phyloP scores from a whole-genome alignment of 805 yeast genomes.

The Pichia cephalocereana region DNA sequence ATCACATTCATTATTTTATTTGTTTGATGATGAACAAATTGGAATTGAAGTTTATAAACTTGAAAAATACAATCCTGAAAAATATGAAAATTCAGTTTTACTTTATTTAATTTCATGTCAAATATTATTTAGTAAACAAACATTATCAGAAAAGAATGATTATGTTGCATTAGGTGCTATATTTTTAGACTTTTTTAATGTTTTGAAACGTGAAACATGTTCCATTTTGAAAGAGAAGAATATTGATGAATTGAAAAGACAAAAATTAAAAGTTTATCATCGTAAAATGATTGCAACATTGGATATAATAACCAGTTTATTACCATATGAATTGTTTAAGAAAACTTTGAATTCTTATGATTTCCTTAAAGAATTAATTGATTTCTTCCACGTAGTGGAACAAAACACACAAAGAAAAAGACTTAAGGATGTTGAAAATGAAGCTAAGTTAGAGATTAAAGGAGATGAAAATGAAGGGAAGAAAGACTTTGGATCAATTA shows the following conservation, averaged over 20 bases:
- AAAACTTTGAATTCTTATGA: constrained; percentile 34
- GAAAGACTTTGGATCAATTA: constrained; percentile 51
- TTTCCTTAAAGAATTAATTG: constrained; percentile 27
- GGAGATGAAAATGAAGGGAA: constrained; percentile 9
- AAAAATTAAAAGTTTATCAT: constrained; percentile 6
- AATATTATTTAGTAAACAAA: constrained; percentile 1
- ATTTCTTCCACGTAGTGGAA: constrained; percentile 33
- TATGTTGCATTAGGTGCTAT: constrained; percentile 4
- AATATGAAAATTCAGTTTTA: background rate
- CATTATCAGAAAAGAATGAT: background rate
- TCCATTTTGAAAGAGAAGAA: background rate
- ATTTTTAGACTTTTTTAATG: constrained; percentile 21
- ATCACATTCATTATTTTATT: background rate
- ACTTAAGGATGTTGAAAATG: constrained; percentile 19
- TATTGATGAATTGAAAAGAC: constrained; percentile 2
- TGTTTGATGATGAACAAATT: constrained; percentile 4
- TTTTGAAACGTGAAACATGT: constrained; percentile 10
- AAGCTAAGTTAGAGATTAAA: background rate
- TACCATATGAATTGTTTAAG: constrained; percentile 32
- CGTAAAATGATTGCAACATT: constrained; percentile 19
- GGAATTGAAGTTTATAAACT: background rate
- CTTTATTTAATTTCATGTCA: constrained; percentile 3
- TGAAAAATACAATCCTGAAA: background rate
- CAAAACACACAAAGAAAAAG: constrained; percentile 29
- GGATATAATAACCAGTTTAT: constrained; percentile 35